A percentile compares a stretch with the other conserved stretches of the same genome.
These are phyloP conservation scores for Symbiotaphrina buchneri DNA, from an alignment of 495 filamentous ascomycete genomes.

Conservation along the genomic window DNA sequence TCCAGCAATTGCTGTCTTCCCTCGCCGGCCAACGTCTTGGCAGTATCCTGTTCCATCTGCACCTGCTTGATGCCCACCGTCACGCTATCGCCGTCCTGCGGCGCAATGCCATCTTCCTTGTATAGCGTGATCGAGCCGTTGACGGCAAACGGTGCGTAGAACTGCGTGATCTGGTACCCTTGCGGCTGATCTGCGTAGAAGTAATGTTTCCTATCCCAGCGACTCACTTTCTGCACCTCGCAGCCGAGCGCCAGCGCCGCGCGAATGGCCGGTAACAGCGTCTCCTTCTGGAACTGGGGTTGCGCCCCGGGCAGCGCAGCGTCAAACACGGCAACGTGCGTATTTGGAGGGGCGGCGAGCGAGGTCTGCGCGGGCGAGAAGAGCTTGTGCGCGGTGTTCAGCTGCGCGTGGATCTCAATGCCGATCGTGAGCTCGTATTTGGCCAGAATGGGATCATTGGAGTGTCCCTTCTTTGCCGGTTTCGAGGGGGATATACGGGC, in stretches of 20 bases:
- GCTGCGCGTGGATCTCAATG: conserved; percentile 90
- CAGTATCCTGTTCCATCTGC: conserved; percentile 95
- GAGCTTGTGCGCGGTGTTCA: conserved; percentile 68
- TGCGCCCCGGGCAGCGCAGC: conserved; percentile 75
- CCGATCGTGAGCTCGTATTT: conserved; percentile 86
- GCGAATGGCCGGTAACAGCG: conserved; percentile 69
- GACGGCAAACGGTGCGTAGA: conserved; percentile 69
- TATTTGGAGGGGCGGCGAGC: conserved; percentile 50
- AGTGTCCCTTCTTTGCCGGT: too few species aligned
- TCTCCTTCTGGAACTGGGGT: conserved; percentile 63
- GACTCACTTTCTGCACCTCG: conserved; percentile 45
- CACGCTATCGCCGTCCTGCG: conserved; percentile 40
- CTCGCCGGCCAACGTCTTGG: conserved; percentile 80
- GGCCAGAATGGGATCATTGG: too few species aligned
- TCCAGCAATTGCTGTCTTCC: conserved; percentile 75
- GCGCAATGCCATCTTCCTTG: conserved; percentile 57
- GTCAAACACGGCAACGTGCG: conserved; percentile 73
- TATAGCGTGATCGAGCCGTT: conserved; percentile 50
- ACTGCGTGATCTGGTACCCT: conserved; percentile 96
- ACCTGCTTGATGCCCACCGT: conserved; percentile 72
- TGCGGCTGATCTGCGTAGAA: conserved; percentile 95
- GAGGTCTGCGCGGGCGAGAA: conserved; percentile 54
- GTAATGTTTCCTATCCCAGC: conserved; percentile 94
- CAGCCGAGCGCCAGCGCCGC: conserved; percentile 74
- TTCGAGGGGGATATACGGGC: too few species aligned